Evolutionary conservation across 805 yeast genomes (phyloP), one percentile per base, ranked within the genome.

Genomic region (Nakazawaea holstii): DNA sequence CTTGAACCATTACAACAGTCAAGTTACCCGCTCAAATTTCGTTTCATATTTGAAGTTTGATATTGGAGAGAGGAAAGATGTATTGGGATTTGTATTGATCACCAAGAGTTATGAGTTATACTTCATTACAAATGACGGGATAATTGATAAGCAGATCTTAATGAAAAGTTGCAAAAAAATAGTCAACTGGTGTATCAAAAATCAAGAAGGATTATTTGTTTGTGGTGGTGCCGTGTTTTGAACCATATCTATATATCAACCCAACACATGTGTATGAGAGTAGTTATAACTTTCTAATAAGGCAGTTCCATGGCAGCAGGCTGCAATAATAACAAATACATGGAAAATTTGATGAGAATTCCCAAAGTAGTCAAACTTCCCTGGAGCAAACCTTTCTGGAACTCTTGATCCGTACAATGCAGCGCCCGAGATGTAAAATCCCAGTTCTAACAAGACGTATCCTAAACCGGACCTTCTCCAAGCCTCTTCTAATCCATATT

Each of bases 281-380:
- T 72, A 63, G 41, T 67, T 67, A 57, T 84, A 85, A 27, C 87
- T 72, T 8, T 69, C 70, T 3, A 78, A 58, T 32, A 89, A 66
- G 0, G 84, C 95, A 46, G 56, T 69, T 63, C 84, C 78, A 65
- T 90, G 97, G 49, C 84, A 84, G 47, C 67, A 69, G 0, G 95
- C 86, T 11, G 95, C 95, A 10, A 81, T 54, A 0, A 87, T 90
- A 7, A 88, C 95, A 56, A 85, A 62, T 8, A 84, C 63, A 61
- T 88, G 96, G 59, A 89, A 88, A 8, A 89, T 73, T 59, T 89
- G 96, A 61, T 89, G 97, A 6, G 95, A 84, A 54, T 86, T 85
- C 1, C 95, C 95, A 64, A 78, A 73, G 9, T 78, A 57, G 55
- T 88, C 96, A 59, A 74, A 86, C 17, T 35, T 61, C 0, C 90